Evolutionary conservation across 179 eudicot genomes (phyloP), one percentile per base, ranked within the genome.

Genomic region (Patellifolia procumbens): DNA sequence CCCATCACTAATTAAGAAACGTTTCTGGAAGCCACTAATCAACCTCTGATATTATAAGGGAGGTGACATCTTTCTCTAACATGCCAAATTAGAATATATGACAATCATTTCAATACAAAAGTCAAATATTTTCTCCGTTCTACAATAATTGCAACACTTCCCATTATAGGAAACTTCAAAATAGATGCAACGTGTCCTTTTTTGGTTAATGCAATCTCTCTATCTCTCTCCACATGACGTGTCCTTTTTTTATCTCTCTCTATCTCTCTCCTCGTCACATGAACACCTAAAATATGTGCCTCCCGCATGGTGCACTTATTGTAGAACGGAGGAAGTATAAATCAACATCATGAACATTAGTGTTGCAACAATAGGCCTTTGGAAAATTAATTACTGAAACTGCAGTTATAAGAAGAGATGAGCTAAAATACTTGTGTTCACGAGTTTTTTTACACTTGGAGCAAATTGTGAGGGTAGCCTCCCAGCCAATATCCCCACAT

Each of bases 401-500:
- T 69, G 75, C 76, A 60, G 34, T 48, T 52, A 43, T 37, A 4
- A 45, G 60, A 64, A 63, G 76, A 55, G 63, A 45, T 19, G 51
- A 31, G 68, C 61, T 9, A 74, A 48, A 46, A 0, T 82, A 82
- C 84, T 17, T 32, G 56, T 82, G 84, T 64, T 74, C 81, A 78
- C 63, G 79, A 12, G 84, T 78, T 55, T 53, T 58, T 61, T 70
- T 82, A 75, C 84, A 82, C 52, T 58, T 74, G 6, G 69, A 74
- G 80, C 84, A 82, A 61, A 74, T 22, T 46, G 28, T 46, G 56
- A 82, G 59, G 72, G 39, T 42, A 43, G 0, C 65, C 22, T 24
- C 69, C 66, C 4, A 34, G 56, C 84, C 84, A 70, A 70, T 52
- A 48, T 64, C 55, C 39, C 84, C 84, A 56, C 84, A 82, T 52